These are phyloP conservation scores for Trametopsis cervina DNA, from an alignment of 768 basidiomycete species.

Conservation along the genomic window DNA sequence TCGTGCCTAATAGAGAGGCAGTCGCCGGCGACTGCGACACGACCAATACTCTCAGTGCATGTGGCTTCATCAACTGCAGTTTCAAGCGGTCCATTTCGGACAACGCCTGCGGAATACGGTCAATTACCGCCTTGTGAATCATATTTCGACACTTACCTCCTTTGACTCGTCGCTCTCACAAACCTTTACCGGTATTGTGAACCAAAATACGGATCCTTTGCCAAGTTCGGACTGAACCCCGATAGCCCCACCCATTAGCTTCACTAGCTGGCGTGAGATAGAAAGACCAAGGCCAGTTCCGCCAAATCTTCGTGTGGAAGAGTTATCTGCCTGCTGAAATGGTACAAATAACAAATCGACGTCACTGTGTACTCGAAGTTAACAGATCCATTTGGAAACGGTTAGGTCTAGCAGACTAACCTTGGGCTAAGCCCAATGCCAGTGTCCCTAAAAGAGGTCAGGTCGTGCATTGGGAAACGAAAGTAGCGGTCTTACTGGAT, in stretches of 20 bases:
- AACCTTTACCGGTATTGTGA: conserved; percentile 60
- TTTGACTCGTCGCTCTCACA: conserved; percentile 49
- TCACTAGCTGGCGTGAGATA: conserved; percentile 68
- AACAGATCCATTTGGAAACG: too few species aligned
- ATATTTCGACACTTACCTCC: conserved; percentile 32
- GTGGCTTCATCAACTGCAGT: conserved; percentile 39
- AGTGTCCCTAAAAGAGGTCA: conserved; percentile 44
- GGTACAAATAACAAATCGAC: conserved; percentile 65
- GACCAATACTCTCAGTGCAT: conserved; percentile 43
- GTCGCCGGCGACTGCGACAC: conserved; percentile 57
- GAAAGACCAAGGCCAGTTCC: conserved; percentile 74
- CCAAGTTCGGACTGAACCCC: conserved; percentile 61
- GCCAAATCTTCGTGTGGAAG: conserved; percentile 68
- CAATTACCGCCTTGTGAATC: not conserved
- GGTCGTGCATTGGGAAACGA: not conserved
- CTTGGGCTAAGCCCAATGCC: conserved; percentile 60
- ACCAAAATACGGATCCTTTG: conserved; percentile 66
- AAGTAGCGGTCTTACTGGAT: conserved; percentile 41
- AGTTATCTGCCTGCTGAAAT: conserved; percentile 76
- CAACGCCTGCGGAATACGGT: not conserved
- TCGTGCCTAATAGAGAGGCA: conserved; percentile 43
- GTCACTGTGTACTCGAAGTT: conserved; percentile 35
- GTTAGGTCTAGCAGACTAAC: too few species aligned
- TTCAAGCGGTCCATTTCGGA: conserved; percentile 38
- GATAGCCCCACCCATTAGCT: conserved; percentile 70